Percentiles rank a stretch among this genome's conserved stretches.
These are phyloP conservation scores for Nakazawaea molendinolei DNA, from an alignment of 805 yeast species.

Conservation along the genomic window DNA sequence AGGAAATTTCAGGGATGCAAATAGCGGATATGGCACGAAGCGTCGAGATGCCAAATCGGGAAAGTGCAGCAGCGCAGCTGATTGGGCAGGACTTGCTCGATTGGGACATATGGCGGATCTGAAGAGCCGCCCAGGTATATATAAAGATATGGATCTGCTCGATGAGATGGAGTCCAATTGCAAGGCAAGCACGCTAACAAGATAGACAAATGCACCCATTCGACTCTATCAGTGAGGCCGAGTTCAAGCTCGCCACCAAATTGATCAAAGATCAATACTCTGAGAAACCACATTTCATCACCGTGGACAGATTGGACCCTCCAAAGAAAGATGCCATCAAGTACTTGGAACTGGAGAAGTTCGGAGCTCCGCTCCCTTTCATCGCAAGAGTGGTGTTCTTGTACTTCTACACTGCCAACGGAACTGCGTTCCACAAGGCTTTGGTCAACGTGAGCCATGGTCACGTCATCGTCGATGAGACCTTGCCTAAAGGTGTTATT, in stretches of 20 bases:
- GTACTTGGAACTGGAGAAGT: conserved; percentile 62
- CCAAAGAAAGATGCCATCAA: conserved; percentile 68
- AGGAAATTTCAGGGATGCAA: too few species aligned
- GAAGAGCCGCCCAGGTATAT: too few species aligned
- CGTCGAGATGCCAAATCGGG: too few species aligned
- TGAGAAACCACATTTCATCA: conserved; percentile 55
- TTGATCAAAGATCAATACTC: conserved; percentile 51
- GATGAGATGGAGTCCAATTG: neutral
- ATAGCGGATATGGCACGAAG: too few species aligned
- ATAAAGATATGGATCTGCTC: neutral
- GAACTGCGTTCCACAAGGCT: conserved; percentile 56
- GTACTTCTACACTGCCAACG: conserved; percentile 46
- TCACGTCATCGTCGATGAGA: conserved; percentile 50
- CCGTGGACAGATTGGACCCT: conserved; percentile 68
- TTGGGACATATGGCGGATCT: too few species aligned
- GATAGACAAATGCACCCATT: conserved; percentile 40
- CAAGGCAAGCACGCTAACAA: neutral
- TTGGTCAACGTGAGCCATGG: conserved; percentile 59
- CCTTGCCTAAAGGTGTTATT: conserved; percentile 52
- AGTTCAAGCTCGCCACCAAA: conserved; percentile 50
- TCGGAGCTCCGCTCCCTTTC: conserved; percentile 44
- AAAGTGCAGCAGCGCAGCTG: too few species aligned
- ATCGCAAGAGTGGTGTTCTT: conserved; percentile 65
- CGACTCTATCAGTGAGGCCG: conserved; percentile 52
- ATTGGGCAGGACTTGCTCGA: too few species aligned